Conservation (phyloP, 768 basidiomycete genomes). For the Boletus insuetus region DNA sequence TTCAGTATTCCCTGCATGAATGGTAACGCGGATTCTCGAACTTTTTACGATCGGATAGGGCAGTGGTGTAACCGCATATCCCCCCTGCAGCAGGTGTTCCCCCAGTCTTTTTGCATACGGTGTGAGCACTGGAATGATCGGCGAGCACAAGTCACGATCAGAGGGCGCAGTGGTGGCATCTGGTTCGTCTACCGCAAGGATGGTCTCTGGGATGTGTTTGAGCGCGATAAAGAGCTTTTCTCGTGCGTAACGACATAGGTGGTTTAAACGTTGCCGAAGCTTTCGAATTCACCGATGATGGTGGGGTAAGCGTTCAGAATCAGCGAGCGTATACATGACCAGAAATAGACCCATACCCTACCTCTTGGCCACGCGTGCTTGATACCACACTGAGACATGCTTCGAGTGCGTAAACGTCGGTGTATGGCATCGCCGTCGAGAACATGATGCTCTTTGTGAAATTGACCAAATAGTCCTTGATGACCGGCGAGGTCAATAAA, state of each 20-base stretch:
- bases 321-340: not conserved
- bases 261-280: slow-evolving; percentile 14
- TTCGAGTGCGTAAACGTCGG: slow-evolving; percentile 33
- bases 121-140: slow-evolving; percentile 18
- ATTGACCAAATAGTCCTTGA: slow-evolving; percentile 21
- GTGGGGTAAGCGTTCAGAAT: not conserved
- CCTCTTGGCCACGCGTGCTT: slow-evolving; percentile 16
- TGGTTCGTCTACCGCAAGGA: slow-evolving; percentile 1
- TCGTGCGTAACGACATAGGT: slow-evolving; percentile 12
- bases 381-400: slow-evolving; percentile 37
- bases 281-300: slow-evolving; percentile 5
- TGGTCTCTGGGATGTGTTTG: slow-evolving; percentile 2
- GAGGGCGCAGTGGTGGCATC: not conserved
- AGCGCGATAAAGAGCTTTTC: slow-evolving; percentile 2
- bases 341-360: slow-evolving; percentile 1
- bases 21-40: slow-evolving; percentile 17
- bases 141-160: slow-evolving; percentile 9
- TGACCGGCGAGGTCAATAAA: slow-evolving; percentile 16
- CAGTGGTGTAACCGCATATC: slow-evolving; percentile 10
- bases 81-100: slow-evolving; percentile 11
- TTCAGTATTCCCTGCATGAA: slow-evolving; percentile 22
- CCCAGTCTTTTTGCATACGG: slow-evolving; percentile 3
- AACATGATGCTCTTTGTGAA: slow-evolving; percentile 20
- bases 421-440: slow-evolving; percentile 22
- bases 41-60: slow-evolving; percentile 7